Evolutionary conservation across 768 basidiomycete genomes (phyloP).

Genomic region (Kwoniella dendrophila): DNA sequence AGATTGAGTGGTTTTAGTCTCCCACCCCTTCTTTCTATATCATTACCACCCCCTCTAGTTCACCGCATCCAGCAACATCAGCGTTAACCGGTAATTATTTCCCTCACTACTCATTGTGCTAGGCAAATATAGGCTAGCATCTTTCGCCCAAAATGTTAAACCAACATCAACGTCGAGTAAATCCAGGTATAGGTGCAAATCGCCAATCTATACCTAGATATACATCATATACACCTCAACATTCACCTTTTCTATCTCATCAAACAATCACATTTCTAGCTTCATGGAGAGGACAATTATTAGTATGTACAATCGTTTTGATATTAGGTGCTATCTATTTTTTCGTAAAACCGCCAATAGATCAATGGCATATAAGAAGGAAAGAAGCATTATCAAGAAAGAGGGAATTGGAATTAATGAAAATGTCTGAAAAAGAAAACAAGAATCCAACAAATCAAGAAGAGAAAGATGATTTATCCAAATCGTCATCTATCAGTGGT

Average conservation of each 20-base stretch:
- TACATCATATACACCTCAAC: conserved; percentile 15
- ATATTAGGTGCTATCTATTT: conserved; percentile 43
- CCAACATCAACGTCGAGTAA: conserved; percentile 8
- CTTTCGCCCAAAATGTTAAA: too few relatives aligned
- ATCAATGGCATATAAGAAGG: conserved; percentile 18
- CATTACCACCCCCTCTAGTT: too few relatives aligned
- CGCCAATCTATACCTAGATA: conserved; percentile 5
- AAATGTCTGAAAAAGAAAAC: conserved; percentile 28
- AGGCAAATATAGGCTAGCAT: too few relatives aligned
- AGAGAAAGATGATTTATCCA: conserved; percentile 12
- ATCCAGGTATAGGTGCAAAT: too few relatives aligned
- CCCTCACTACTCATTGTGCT: too few relatives aligned
- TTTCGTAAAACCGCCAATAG: conserved; percentile 37
- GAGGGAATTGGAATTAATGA: conserved; percentile 33
- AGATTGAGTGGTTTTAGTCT: too few relatives aligned
- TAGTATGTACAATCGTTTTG: conserved; percentile 42
- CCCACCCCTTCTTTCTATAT: too few relatives aligned
- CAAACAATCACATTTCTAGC: conserved; percentile 44
- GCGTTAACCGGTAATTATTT: too few relatives aligned
- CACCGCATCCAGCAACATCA: too few relatives aligned
- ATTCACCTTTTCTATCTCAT: conserved; percentile 29
- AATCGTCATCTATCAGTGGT: too few relatives aligned
- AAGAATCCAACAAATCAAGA: conserved; percentile 1
- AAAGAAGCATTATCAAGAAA: conserved; percentile 26
- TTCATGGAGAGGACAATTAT: conserved; percentile 50